Evolutionary conservation across 352 stramenopile genomes (phyloP), one percentile per base, ranked within the genome.

Genomic region (Globisporangium cederbergense): DNA sequence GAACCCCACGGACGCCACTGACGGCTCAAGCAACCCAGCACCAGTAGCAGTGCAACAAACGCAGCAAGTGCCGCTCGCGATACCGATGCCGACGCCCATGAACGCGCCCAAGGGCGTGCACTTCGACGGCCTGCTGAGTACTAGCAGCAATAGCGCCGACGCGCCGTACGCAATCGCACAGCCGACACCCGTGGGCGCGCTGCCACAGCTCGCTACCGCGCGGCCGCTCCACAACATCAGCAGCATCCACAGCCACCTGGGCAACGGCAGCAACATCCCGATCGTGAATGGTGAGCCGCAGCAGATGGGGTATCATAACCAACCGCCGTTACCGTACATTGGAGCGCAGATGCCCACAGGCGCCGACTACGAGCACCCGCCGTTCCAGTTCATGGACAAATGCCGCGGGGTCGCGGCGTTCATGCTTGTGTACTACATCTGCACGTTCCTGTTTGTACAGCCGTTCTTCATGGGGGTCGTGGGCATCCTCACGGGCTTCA

Each of bases 391-490:
- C 62, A 75, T 90, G 69, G 76, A 86, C 69, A 77, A 76, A 54
- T 88, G 76, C 16, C 76, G 81, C 14, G 86, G 80, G 78, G 67
- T 86, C 62, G 81, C 79, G 0, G 72, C 69, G 49, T 70, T 79
- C 57, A 83, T 92, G 73, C 72, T 92, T 51, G 71, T 67, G 57
- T 92, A 92, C 61, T 92, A 92, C 68, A 57, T 78, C 14, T 72
- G 57, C 25, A 90, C 83, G 43, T 84, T 90, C 52, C 69, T 92
- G 68, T 91, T 92, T 64, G 46, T 90, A 50, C 83, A 92, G 66
- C 83, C 83, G 32, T 88, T 91, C 58, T 63, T 90, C 43, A 55
- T 91, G n/a, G 79, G 79, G 25, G 71, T 73, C 32, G 20, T 85
- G 32, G 83, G 83, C 58, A 60, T 91, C 34, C 36, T 86, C 52